Conservation (phyloP, 1,284 basidiomycete genomes). For the Xerocomus amazonicus region DNA sequence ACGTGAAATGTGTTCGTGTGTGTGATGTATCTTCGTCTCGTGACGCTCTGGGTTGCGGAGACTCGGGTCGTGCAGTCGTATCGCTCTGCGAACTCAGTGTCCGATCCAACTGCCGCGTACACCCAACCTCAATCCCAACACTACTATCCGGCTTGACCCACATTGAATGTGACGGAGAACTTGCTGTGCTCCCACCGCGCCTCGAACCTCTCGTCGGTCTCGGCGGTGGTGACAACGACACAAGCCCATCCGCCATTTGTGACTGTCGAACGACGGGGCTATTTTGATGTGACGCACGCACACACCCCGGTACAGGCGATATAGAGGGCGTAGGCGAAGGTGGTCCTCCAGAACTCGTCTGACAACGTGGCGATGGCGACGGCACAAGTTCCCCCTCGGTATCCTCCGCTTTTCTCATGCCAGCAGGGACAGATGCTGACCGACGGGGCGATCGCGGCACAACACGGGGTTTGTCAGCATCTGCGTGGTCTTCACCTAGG, state of each 20-base stretch:
- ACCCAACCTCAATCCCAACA: background rate
- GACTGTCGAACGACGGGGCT: background rate
- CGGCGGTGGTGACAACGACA: constrained; percentile 30
- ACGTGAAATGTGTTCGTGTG: constrained; percentile 38
- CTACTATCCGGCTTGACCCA: constrained; percentile 5
- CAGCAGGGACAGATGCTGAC: constrained; percentile 18
- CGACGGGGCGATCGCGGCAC: constrained; percentile 16
- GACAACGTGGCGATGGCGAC: constrained; percentile 9
- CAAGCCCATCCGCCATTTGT: constrained; percentile 19
- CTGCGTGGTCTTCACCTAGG: constrained; percentile 24
- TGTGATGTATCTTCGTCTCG: background rate
- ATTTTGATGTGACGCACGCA: constrained; percentile 9
- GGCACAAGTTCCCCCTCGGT: constrained; percentile 5
- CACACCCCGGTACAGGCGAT: constrained; percentile 9
- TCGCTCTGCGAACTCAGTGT: constrained; percentile 31
- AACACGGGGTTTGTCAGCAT: background rate
- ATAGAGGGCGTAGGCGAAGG: constrained; percentile 6
- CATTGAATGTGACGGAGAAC: constrained; percentile 9
- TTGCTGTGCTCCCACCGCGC: constrained; percentile 12
- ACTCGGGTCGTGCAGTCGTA: constrained; percentile 24
- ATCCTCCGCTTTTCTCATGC: constrained; percentile 4
- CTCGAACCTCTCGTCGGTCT: constrained; percentile 7
- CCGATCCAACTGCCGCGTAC: constrained; percentile 17
- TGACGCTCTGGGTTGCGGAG: constrained; percentile 9
- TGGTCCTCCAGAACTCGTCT: constrained; percentile 8